Evolutionary conservation across 2,329 filamentous ascomycete species (phyloP).

Genomic region (Calycina herbarum): DNA sequence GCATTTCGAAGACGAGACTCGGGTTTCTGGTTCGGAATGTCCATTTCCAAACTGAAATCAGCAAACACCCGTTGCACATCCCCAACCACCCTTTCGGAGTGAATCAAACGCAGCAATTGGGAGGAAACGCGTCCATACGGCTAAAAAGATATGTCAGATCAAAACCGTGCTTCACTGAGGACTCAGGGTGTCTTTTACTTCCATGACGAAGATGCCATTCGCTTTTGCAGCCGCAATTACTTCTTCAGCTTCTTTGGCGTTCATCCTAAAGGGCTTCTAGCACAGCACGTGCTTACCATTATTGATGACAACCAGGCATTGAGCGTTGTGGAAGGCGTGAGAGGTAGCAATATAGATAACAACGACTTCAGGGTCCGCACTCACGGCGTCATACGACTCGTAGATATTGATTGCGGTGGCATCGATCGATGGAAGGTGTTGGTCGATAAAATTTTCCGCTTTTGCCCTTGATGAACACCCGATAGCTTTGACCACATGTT

Average conservation of each 20-base stretch:
- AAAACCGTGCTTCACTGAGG: neutral
- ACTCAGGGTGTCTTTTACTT: constrained; percentile 5
- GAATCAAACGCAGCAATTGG: constrained; percentile 50
- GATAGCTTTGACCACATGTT: constrained; percentile 45
- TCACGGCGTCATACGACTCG: no score
- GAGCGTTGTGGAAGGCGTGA: constrained; percentile 68
- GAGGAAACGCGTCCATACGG: constrained; percentile 70
- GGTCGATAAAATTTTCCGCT: constrained; percentile 39
- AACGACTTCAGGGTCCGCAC: constrained; percentile 1
- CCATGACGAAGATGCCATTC: constrained; percentile 52
- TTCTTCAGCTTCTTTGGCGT: constrained; percentile 59
- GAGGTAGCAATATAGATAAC: constrained; percentile 69
- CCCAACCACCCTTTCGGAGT: constrained; percentile 43
- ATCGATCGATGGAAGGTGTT: constrained; percentile 29
- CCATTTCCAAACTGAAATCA: constrained; percentile 28
- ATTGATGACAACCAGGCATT: constrained; percentile 60
- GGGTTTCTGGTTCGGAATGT: neutral
- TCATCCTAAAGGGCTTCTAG: constrained; percentile 69
- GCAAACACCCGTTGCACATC: constrained; percentile 41
- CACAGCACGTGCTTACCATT: constrained; percentile 67
- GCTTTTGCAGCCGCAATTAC: constrained; percentile 57
- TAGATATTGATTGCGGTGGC: constrained; percentile 58
- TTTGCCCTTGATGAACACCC: constrained; percentile 43
- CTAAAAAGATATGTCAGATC: constrained; percentile 30
- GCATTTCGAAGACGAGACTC: constrained; percentile 63